These are phyloP conservation scores for Penicillium daleae DNA, from an alignment of 495 filamentous ascomycete genomes.

Conservation along the genomic window DNA sequence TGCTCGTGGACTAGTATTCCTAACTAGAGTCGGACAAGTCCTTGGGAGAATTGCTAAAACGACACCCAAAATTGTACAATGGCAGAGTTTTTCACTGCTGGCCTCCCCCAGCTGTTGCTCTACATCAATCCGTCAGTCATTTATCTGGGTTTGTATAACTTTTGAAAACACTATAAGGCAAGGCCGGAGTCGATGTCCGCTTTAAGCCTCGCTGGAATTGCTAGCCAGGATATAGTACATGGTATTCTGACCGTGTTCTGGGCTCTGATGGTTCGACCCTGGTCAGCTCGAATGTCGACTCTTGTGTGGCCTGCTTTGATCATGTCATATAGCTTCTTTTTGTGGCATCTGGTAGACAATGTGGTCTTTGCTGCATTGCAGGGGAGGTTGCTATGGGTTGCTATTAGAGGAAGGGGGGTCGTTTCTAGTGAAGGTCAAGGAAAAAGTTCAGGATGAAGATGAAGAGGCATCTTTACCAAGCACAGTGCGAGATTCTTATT, in stretches of 20 bases:
- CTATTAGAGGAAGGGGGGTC: neutral
- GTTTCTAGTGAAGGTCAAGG: neutral
- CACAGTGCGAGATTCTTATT: neutral
- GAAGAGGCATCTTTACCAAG: neutral
- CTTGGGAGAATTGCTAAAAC: too few relatives aligned
- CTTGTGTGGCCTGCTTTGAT: neutral
- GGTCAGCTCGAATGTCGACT: neutral
- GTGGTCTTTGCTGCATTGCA: neutral
- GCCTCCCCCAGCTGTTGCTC: neutral
- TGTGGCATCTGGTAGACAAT: neutral
- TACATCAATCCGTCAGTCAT: neutral
- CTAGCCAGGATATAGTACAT: conserved; percentile 6
- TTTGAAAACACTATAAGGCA: neutral
- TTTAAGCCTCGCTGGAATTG: conserved; percentile 2
- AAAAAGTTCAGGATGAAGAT: neutral
- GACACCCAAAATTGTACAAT: too few relatives aligned
- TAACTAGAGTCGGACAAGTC: too few relatives aligned
- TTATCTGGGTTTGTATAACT: neutral
- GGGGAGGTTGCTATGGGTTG: conserved; percentile 5
- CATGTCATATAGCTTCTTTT: neutral
- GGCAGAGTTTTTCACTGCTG: neutral
- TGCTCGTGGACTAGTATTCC: conserved; percentile 14
- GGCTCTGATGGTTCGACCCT: conserved; percentile 1
- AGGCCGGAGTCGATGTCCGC: neutral
- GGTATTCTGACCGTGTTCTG: neutral